Evolutionary conservation across 495 filamentous ascomycete genomes (phyloP), one percentile per base, ranked within the genome.

Genomic region (Penicillium crystallinum): DNA sequence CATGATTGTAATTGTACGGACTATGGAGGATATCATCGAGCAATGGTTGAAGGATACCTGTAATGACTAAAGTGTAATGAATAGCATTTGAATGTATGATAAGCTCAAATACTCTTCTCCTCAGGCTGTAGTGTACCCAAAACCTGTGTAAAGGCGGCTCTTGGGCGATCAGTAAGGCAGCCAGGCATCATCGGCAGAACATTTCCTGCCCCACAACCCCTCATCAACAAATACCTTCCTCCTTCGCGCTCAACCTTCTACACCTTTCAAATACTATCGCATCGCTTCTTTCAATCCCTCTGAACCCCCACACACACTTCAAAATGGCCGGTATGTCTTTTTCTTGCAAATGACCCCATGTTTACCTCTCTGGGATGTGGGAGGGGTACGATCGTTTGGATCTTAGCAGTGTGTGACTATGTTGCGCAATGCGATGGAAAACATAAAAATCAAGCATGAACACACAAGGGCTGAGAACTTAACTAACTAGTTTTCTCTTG

Each of bases 271-370:
- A 38, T 46, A 59, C 46, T 29, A 35, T 58, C 52, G 35, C 49
- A 50, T 46, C 30, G 15, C 11, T 14, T 22, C 34, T 31, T 43
- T 27, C 21, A 11, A 15, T 42, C 22, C 15, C 18, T 34, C 12
- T 19, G 38, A 30, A 23, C 30, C 27, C 8, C 40, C 19, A 12
- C 30, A 55, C n/a, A 45, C 34, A 45, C 45, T 37, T 63, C 67
- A 74, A 65, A 66, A 76, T 76, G 73, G 46, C 68, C 27, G 61
- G 61, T 63, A 47, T 23, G 44, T 47, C 6, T 15, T 35, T 4
- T 15, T 15, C 12, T 27, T 18, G 4, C 18, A 22, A 9, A n/a
- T 31, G n/a, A 21, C n/a, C 6, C 15, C 17, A 11, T 29, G 53
- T 46, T 49, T 49, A 21, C 11, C 29, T 12, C 42, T 9, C 17